Evolutionary conservation across 2,329 filamentous ascomycete genomes (phyloP).

Genomic region (Incumbomyces lentus): DNA sequence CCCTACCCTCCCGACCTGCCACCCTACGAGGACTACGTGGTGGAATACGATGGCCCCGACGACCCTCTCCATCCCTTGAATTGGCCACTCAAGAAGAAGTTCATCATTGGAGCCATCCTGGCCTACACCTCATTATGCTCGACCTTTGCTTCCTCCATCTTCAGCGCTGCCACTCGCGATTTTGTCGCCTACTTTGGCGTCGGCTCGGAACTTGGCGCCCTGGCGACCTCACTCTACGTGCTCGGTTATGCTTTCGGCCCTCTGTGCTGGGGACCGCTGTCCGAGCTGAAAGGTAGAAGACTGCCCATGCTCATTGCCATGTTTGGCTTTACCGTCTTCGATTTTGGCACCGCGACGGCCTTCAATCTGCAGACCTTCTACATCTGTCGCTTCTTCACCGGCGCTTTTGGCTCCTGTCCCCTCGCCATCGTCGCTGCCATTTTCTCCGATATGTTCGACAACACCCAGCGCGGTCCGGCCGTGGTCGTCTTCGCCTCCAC

Average conservation of each 20-base stretch:
- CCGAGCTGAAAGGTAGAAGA: conserved; percentile 40
- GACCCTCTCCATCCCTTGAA: conserved; percentile 83
- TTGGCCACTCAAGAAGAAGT: conserved; percentile 68
- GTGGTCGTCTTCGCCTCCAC: conserved; percentile 43
- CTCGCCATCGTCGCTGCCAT: conserved; percentile 45
- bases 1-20: conserved; percentile 46
- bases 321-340: conserved; percentile 43
- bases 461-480: conserved; percentile 33
- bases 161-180: conserved; percentile 53
- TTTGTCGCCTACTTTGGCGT: conserved; percentile 53
- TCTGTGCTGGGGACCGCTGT: conserved; percentile 43
- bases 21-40: conserved; percentile 49
- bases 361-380: conserved; percentile 46
- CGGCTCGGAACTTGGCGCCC: conserved; percentile 29
- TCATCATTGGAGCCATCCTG: conserved; percentile 17
- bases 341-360: conserved; percentile 37
- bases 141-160: conserved; percentile 50
- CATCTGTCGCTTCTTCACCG: conserved; percentile 43
- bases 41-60: conserved; percentile 69
- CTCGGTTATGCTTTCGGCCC: conserved; percentile 41
- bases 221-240: conserved; percentile 34
- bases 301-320: conserved; percentile 39
- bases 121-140: conserved; percentile 32
- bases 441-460: conserved; percentile 48
- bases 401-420: conserved; percentile 45